These are phyloP conservation scores for Penicillium sclerotiorum DNA, from an alignment of 2,329 filamentous ascomycete genomes.

Conservation along the genomic window DNA sequence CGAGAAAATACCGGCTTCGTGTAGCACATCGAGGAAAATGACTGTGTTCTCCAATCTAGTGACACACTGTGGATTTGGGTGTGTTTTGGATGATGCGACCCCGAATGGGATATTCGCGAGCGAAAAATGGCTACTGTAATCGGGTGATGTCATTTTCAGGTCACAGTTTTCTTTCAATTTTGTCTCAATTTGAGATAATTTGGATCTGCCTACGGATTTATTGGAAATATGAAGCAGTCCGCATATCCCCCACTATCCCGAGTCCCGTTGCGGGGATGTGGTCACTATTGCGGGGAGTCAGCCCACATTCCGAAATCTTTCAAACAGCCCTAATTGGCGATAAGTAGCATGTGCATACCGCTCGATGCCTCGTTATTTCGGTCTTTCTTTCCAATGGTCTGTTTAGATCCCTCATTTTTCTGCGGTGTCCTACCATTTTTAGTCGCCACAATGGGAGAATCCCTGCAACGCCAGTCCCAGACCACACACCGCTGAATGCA, in stretches of 20 bases:
- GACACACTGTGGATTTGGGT: constrained; percentile 47
- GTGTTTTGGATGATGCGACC: constrained; percentile 48
- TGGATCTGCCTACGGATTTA: background rate
- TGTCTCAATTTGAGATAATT: background rate
- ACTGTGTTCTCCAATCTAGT: constrained; percentile 56
- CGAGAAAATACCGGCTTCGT: constrained; percentile 32
- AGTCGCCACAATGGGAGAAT: too few species aligned
- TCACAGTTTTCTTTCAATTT: background rate
- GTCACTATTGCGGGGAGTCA: background rate
- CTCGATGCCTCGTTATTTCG: too few species aligned
- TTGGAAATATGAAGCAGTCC: background rate
- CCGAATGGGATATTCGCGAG: constrained; percentile 58
- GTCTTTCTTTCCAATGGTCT: too few species aligned
- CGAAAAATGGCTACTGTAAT: constrained; percentile 46
- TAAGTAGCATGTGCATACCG: too few species aligned
- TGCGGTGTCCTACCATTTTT: too few species aligned
- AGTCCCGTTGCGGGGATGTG: background rate
- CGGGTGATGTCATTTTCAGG: constrained; percentile 21
- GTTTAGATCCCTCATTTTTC: too few species aligned
- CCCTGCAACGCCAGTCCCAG: background rate
- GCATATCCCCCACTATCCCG: constrained; percentile 12
- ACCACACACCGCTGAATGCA: background rate
- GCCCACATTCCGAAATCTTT: constrained; percentile 21
- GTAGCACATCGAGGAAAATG: constrained; percentile 55
- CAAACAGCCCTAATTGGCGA: constrained; percentile 8